Percentiles rank a stretch among this genome's conserved stretches.
These are phyloP conservation scores for Lachnellula occidentalis DNA, from an alignment of 2,329 filamentous ascomycete genomes.

Conservation along the genomic window DNA sequence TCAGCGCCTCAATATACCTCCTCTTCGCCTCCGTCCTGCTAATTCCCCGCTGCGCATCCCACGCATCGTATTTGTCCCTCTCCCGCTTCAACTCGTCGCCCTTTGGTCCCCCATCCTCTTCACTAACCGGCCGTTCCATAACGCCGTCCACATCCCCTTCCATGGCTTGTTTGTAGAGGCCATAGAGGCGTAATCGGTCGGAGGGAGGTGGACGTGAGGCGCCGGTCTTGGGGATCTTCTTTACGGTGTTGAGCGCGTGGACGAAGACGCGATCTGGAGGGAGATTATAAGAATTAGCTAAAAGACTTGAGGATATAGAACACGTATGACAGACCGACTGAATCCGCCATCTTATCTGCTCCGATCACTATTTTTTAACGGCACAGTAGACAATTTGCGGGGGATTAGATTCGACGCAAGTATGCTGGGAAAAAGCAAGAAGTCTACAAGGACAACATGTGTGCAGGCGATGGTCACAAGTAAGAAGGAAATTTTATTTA, in stretches of 20 bases:
- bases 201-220: constrained; percentile 79
- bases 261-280: constrained; percentile 88
- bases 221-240: constrained; percentile 92
- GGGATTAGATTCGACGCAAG: not conserved
- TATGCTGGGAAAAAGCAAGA: not conserved
- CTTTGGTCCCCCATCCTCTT: constrained; percentile 45
- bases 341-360: constrained; percentile 43
- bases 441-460: constrained; percentile 4
- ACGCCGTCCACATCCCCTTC: constrained; percentile 94
- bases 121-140: constrained; percentile 76
- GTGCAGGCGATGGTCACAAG: not conserved
- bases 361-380: not conserved
- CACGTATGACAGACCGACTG: constrained; percentile 37
- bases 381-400: not conserved
- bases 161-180: constrained; percentile 98
- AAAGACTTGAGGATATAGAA: not conserved
- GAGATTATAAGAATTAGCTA: not conserved
- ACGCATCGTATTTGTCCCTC: constrained; percentile 82
- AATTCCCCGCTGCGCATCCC: constrained; percentile 81
- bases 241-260: constrained; percentile 97
- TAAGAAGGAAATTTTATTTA: not conserved
- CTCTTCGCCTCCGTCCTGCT: constrained; percentile 89
- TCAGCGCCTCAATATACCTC: constrained; percentile 86
- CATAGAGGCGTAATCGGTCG: constrained; percentile 89
- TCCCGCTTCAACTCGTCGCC: constrained; percentile 45